These are phyloP conservation scores for Histomonas meleagridis DNA, from an alignment of 208 protist genomes.

Conservation along the genomic window DNA sequence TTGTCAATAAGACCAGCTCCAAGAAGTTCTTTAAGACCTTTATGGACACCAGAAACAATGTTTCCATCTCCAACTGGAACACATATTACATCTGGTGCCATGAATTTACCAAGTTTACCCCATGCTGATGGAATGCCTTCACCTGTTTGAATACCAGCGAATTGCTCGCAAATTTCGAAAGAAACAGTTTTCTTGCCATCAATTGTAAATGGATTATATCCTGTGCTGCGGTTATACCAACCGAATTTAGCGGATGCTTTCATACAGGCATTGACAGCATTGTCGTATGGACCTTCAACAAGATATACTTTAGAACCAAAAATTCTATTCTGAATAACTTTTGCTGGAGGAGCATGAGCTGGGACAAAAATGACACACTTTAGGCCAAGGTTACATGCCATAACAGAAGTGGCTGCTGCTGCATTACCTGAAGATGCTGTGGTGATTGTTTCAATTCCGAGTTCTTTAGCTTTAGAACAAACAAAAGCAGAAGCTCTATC, in stretches of 20 bases:
- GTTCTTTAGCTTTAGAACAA: background rate
- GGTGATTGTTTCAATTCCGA: background rate
- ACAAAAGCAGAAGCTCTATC: background rate
- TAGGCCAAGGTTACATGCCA: background rate
- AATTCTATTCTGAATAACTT: background rate
- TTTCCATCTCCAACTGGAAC: background rate
- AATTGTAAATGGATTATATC: background rate
- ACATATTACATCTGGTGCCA: background rate
- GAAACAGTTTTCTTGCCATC: slow-evolving; percentile 16
- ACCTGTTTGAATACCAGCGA: background rate
- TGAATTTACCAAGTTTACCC: background rate
- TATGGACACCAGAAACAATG: background rate
- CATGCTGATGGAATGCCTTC: background rate
- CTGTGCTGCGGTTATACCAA: background rate
- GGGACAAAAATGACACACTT: background rate
- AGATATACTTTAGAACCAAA: background rate
- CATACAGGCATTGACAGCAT: background rate
- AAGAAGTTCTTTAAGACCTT: background rate
- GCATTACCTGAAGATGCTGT: background rate
- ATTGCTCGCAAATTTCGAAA: background rate
- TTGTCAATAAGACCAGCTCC: background rate
- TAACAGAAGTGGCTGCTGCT: background rate
- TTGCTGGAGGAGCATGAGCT: background rate
- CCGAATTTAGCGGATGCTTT: background rate
- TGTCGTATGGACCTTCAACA: background rate